These are phyloP conservation scores for Podila epigama DNA, from an alignment of 192 early-diverging fungal species.

Conservation along the genomic window DNA sequence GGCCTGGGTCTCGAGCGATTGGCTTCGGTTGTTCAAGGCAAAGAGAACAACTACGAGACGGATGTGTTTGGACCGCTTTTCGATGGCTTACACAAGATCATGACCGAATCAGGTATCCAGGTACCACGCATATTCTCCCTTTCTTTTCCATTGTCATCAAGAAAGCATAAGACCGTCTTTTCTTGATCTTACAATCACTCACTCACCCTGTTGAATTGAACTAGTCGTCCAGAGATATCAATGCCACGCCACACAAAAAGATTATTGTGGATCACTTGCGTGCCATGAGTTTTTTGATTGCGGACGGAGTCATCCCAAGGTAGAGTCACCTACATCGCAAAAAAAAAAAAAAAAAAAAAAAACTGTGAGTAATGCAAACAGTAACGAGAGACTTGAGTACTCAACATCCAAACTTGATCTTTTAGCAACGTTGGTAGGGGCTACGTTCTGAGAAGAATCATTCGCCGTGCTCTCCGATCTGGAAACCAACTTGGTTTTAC, in stretches of 20 bases:
- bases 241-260: constrained; percentile 56
- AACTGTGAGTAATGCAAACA: neutral
- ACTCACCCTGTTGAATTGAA: neutral
- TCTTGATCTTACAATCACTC: too few relatives aligned
- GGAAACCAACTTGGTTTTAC: constrained; percentile 62
- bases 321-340: constrained; percentile 6
- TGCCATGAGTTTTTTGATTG: constrained; percentile 63
- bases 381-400: neutral
- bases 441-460: constrained; percentile 66
- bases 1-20: constrained; percentile 68
- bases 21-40: constrained; percentile 58
- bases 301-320: constrained; percentile 66
- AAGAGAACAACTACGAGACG: constrained; percentile 61
- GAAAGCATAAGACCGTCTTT: too few relatives aligned
- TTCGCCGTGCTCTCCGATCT: constrained; percentile 62
- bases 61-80: constrained; percentile 59
- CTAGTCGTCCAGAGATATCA: constrained; percentile 39
- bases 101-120: constrained; percentile 41
- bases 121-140: neutral
- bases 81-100: constrained; percentile 46
- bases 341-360: too few relatives aligned
- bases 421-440: constrained; percentile 59
- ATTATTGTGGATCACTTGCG: constrained; percentile 67
- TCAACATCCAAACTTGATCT: neutral
- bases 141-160: neutral